Evolutionary conservation across 371 early-diverging fungal species (phyloP).

Genomic region (Mucor velutinosus): DNA sequence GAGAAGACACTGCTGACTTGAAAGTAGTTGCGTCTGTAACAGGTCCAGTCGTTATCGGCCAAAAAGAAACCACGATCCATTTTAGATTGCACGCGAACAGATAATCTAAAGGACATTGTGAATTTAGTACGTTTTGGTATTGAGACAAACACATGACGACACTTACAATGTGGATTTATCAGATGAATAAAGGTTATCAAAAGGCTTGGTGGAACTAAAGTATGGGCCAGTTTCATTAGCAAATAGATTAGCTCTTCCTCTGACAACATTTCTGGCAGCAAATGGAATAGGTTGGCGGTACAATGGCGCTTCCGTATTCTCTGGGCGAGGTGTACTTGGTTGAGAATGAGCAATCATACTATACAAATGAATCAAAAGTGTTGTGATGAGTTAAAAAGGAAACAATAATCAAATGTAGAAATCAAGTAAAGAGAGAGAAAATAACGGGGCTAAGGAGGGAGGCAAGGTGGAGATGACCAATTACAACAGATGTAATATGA

Average conservation of each 20-base stretch:
- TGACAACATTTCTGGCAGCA: slow-evolving; percentile 9
- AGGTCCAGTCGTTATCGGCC: slow-evolving; percentile 80
- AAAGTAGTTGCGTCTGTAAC: slow-evolving; percentile 89
- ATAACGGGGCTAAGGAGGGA: neutral
- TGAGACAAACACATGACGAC: neutral
- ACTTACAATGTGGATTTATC: slow-evolving; percentile 52
- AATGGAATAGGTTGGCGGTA: slow-evolving; percentile 14
- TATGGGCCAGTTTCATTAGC: slow-evolving; percentile 26
- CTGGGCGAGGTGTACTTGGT: slow-evolving; percentile 34
- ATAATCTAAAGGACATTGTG: slow-evolving; percentile 14
- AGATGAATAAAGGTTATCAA: slow-evolving; percentile 53
- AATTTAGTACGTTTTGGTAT: slow-evolving; percentile 6
- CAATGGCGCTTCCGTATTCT: slow-evolving; percentile 3
- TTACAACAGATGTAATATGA: neutral
- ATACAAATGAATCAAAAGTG: neutral
- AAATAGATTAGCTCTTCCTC: slow-evolving; percentile 23
- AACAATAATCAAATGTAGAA: neutral
- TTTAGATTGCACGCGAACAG: slow-evolving; percentile 56
- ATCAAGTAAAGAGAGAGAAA: neutral
- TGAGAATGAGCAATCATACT: slow-evolving; percentile 34
- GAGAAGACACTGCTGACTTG: slow-evolving; percentile 74
- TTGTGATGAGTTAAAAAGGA: neutral
- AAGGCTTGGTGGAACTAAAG: slow-evolving; percentile 45
- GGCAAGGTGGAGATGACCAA: neutral
- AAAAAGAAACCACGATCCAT: slow-evolving; percentile 77